Evolutionary conservation across 2,329 filamentous ascomycete species (phyloP).

Genomic region (Metarhizium robertsii): DNA sequence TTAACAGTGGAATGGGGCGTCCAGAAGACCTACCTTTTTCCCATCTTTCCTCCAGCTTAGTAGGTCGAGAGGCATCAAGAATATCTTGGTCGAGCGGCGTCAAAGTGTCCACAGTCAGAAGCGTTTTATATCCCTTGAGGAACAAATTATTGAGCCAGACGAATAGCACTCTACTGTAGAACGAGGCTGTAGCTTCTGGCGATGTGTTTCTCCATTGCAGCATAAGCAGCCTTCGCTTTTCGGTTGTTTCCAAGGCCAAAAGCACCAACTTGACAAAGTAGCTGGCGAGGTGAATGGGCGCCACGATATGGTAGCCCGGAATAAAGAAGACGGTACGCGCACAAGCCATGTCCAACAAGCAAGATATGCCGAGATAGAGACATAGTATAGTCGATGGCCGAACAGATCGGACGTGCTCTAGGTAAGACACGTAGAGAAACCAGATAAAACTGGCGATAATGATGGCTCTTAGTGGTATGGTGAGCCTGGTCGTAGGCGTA

Average conservation of each 20-base stretch:
- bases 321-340: constrained; percentile 22
- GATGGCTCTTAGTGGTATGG: constrained; percentile 8
- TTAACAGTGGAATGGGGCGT: background rate
- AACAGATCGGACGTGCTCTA: constrained; percentile 24
- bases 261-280: constrained; percentile 19
- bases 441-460: constrained; percentile 9
- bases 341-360: constrained; percentile 22
- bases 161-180: background rate
- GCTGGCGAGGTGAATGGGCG: constrained; percentile 15
- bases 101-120: background rate
- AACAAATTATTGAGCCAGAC: background rate
- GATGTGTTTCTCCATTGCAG: background rate
- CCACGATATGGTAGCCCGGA: constrained; percentile 11
- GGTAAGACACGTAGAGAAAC: constrained; percentile 16
- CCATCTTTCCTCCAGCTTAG: background rate
- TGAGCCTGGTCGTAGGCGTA: constrained; percentile 9
- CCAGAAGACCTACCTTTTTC: background rate
- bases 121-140: background rate
- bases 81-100: background rate
- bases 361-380: constrained; percentile 18
- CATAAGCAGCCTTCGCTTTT: background rate
- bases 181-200: background rate
- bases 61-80: background rate
- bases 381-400: constrained; percentile 22
- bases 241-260: constrained; percentile 8